Evolutionary conservation across 164 flowering plant genomes (phyloP), one percentile per base, ranked within the genome.

Genomic region (Vitis amurensis): DNA sequence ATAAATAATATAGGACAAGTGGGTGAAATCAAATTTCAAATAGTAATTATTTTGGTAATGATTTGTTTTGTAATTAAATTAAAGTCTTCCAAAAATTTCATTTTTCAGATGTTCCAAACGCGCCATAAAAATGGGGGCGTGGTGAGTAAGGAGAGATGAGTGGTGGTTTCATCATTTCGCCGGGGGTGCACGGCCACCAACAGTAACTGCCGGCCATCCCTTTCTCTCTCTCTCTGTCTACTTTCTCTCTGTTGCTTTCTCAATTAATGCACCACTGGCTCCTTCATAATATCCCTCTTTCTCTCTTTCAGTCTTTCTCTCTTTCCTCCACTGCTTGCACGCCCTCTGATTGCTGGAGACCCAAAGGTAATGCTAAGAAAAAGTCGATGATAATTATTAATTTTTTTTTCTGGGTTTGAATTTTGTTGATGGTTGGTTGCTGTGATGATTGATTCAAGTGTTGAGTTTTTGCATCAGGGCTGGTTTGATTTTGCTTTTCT

Each of bases 231-330:
- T 50, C 27, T 19, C 7, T 37, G n/a, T n/a, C 19, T 59, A 23
- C 62, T 48, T 23, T 59, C 37, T 60, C 73, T 44, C 2, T 7
- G 27, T 50, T 73, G 80, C 77, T 63, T 70, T 74, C 51, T 67
- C 75, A 70, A 63, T 74, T 53, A 78, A 70, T 78, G 73, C 71
- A 68, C 49, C 64, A 60, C 57, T 47, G 9, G 66, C 63, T 44
- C 27, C 27, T 23, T 23, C 27, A 23, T 23, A 23, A 23, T 23
- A 16, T 50, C 68, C 16, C 48, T 11, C 60, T 17, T n/a, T 52
- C 3, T 0, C 55, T 9, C 27, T 31, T 31, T 56, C 29, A 31
- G 44, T 61, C 72, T 58, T 11, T 51, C 31, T 56, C 48, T 57
- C 59, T 59, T 50, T 50, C 6, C 55, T 59, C 44, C 23, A 3